Conservation (phyloP, 129 eudicot genomes). For the Flaveria sonorensis region DNA sequence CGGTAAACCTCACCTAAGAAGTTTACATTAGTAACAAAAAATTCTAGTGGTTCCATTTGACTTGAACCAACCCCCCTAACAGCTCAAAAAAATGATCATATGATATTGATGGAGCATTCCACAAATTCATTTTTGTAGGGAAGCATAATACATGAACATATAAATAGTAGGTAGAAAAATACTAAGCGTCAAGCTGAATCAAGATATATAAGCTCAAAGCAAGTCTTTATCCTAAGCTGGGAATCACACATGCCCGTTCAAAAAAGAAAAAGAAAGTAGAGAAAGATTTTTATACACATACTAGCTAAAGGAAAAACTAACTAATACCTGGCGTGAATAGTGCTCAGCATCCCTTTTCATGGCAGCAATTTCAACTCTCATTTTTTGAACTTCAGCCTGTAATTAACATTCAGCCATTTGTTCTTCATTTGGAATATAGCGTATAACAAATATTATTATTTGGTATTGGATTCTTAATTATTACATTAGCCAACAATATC, state of each 20-base stretch:
- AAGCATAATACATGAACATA: background rate
- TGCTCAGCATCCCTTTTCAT: slow-evolving; percentile 99
- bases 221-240: slow-evolving; percentile 3
- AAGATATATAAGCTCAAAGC: background rate
- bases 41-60: slow-evolving; percentile 1
- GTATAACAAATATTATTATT: background rate
- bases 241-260: background rate
- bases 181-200: background rate
- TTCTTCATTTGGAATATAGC: slow-evolving; percentile 20
- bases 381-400: slow-evolving; percentile 94
- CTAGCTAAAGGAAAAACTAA: slow-evolving; percentile 15
- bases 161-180: background rate
- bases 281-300: background rate
- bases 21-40: background rate
- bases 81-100: slow-evolving; percentile 4
- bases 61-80: background rate
- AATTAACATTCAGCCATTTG: slow-evolving; percentile 8
- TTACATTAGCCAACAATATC: background rate
- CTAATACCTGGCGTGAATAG: slow-evolving; percentile 87
- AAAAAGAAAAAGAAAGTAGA: background rate
- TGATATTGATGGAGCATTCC: background rate
- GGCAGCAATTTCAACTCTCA: slow-evolving; percentile 98
- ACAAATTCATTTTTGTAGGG: background rate
- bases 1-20: background rate
- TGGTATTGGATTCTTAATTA: slow-evolving; percentile 10